phyloP scores from a whole-genome alignment of 164 flowering plant species.

The Aristolochia fimbriata region DNA sequence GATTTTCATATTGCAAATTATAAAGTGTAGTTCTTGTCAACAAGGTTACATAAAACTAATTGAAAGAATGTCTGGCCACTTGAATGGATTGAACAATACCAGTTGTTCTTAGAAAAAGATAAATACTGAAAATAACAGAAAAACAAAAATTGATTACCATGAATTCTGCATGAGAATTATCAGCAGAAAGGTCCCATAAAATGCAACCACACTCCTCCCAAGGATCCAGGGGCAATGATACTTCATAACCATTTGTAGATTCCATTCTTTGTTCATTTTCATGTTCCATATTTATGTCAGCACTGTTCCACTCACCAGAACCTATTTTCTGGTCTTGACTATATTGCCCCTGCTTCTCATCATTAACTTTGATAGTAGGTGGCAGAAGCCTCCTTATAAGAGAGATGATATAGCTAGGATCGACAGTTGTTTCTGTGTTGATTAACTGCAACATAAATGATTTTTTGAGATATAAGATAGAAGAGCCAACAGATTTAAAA shows the following conservation, averaged over 20 bases:
- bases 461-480: background rate
- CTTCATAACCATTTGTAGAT: conserved; percentile 7
- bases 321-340: background rate
- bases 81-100: background rate
- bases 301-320: background rate
- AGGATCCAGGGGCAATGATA: conserved; percentile 28
- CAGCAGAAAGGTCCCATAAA: conserved; percentile 93
- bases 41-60: too few species aligned
- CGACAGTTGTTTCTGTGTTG: conserved; percentile 74
- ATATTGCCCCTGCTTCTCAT: conserved; percentile 10
- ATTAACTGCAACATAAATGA: conserved; percentile 44
- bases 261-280: conserved; percentile 7
- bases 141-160: conserved; percentile 45
- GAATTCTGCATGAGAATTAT: conserved; percentile 65
- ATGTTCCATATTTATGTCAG: background rate
- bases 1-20: too few species aligned
- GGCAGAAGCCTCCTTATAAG: conserved; percentile 76
- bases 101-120: background rate
- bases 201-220: conserved; percentile 96
- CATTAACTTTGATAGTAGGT: conserved; percentile 6
- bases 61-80: too few species aligned
- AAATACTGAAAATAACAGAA: background rate
- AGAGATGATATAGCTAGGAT: conserved; percentile 84
- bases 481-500: background rate
- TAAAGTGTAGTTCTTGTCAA: too few species aligned